Conservation (phyloP, 148 eudicot species). For the Rhododendron vialii region DNA sequence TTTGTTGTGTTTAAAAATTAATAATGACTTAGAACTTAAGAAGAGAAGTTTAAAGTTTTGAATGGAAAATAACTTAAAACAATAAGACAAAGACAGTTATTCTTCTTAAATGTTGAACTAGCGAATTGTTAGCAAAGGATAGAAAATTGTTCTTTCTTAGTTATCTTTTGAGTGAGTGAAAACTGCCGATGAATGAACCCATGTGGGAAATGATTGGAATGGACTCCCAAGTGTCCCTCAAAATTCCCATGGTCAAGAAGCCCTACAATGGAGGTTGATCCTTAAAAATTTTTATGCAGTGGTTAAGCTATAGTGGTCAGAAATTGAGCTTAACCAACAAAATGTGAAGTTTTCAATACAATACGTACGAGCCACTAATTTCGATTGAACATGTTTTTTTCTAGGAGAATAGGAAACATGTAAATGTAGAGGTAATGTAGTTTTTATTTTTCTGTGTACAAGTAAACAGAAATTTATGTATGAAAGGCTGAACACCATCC, state of each 20-base stretch:
- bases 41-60: not conserved
- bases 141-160: not conserved
- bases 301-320: not conserved
- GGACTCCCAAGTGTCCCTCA: not conserved
- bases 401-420: too few relatives aligned
- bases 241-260: not conserved
- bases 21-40: not conserved
- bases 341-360: too few relatives aligned
- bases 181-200: not conserved
- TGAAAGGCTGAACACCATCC: too few relatives aligned
- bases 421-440: too few relatives aligned
- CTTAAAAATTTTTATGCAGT: not conserved
- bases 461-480: too few relatives aligned
- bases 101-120: not conserved
- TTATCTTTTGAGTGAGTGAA: not conserved
- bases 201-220: constrained; percentile 23
- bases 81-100: not conserved
- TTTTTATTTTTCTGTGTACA: too few relatives aligned
- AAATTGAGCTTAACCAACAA: not conserved
- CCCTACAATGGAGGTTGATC: not conserved
- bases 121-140: not conserved
- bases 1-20: not conserved
- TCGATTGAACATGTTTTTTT: too few relatives aligned
- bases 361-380: too few relatives aligned
- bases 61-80: not conserved